Base-by-base conservation (phyloP, 2,329 filamentous ascomycete species). In the Colletotrichum sp. region DNA sequence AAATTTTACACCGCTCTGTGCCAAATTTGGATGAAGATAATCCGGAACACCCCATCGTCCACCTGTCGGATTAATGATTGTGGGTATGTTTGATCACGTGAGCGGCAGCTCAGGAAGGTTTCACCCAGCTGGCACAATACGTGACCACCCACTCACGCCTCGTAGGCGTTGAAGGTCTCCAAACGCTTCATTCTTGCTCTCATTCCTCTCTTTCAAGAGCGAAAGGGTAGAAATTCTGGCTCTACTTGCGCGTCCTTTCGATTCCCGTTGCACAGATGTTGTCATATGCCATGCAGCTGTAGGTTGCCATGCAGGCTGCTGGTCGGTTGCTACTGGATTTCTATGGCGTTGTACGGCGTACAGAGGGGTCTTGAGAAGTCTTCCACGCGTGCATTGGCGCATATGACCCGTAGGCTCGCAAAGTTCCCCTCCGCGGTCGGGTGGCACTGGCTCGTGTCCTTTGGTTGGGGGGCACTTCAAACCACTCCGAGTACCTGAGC, bases 1-100 rank as follows among this genome's bases (percentile, higher is more conserved):
- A 85, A 85, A 84, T 84, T 85, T 84, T 80, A 83, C 83, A 85
- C 83, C 83, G 83, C 83, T 82, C 74, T 43, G 34, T 70, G 34
- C 74, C 74, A 55, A 55, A 61, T 74, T 59, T 67, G 74, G 74
- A 74, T 34, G 59, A 68, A 15, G 21, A 72, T 72, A 36, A 67
- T 72, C 69, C 69, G 69, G 28, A 66, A 63, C 28, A 43, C 21
- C 21, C 61, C 36, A 21, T 26, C 61, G 36, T 32, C 32, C 71
- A 65, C 74, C 61, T 74, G 43, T 74, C 74, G 65, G 74, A 76
- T 69, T 60, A 76, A 76, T 39, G 5, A 10, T 24, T 18, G 70
- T 69, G 64, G 70, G 59, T 48, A 30, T 2, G 7, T 10, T 6
- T 26, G 0, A 13, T 74, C 74, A 76, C 71, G 74, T 76, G 74